These are phyloP conservation scores for Candolleomyces aberdarensis DNA, from an alignment of 768 basidiomycete genomes.

Conservation along the genomic window DNA sequence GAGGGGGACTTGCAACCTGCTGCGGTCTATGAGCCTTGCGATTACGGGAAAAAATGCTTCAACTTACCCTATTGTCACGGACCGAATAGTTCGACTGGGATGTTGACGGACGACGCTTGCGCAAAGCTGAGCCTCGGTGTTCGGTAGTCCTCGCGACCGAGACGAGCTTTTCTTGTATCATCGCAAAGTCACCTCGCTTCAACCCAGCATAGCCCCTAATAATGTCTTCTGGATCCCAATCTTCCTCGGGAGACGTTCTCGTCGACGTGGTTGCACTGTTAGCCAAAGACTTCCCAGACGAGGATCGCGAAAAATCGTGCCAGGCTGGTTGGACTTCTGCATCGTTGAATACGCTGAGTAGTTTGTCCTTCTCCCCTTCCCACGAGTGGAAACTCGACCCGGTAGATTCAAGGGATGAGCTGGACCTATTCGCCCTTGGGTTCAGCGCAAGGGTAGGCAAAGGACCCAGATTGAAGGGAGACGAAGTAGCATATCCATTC, in stretches of 20 bases:
- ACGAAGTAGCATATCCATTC: constrained; percentile 35
- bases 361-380: constrained; percentile 60
- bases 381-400: constrained; percentile 87
- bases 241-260: constrained; percentile 46
- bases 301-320: constrained; percentile 52
- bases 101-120: constrained; percentile 74
- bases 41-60: constrained; percentile 8
- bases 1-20: constrained; percentile 62
- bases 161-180: constrained; percentile 78
- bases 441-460: constrained; percentile 65
- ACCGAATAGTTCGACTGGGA: constrained; percentile 77
- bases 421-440: constrained; percentile 69
- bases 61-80: constrained; percentile 44
- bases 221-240: constrained; percentile 62
- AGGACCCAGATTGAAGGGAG: constrained; percentile 49
- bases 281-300: constrained; percentile 41
- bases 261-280: background rate
- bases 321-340: constrained; percentile 52
- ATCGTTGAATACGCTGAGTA: constrained; percentile 52
- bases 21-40: constrained; percentile 12
- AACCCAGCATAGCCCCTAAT: constrained; percentile 66
- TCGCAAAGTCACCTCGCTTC: constrained; percentile 63
- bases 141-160: constrained; percentile 52
- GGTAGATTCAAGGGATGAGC: constrained; percentile 73
- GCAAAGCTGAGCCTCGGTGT: constrained; percentile 48